phyloP scores from a whole-genome alignment of 2,329 filamentous ascomycete genomes.

The Proliferodiscus dingleyae region DNA sequence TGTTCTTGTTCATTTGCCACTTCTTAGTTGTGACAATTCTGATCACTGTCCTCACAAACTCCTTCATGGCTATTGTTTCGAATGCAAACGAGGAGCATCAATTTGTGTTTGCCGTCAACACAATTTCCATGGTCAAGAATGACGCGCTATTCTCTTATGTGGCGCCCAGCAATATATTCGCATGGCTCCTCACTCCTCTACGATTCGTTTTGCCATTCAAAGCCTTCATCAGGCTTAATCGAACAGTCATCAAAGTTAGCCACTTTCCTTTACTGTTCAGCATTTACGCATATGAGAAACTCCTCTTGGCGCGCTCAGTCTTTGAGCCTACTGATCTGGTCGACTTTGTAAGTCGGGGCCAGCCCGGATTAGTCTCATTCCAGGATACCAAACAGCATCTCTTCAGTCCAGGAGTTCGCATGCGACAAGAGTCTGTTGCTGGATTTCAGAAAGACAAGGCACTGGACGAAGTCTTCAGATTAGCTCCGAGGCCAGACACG shows the following conservation, averaged over 20 bases:
- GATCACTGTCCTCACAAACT: slow-evolving; percentile 93
- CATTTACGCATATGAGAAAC: slow-evolving; percentile 83
- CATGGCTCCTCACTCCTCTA: slow-evolving; percentile 81
- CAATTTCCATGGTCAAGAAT: slow-evolving; percentile 98
- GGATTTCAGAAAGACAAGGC: slow-evolving; percentile 87
- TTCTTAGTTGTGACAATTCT: slow-evolving; percentile 93
- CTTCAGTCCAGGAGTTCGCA: slow-evolving; percentile 67
- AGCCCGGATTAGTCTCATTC: slow-evolving; percentile 50
- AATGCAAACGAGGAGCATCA: slow-evolving; percentile 90
- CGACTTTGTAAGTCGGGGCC: slow-evolving; percentile 58
- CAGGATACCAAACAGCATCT: slow-evolving; percentile 50
- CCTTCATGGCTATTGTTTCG: slow-evolving; percentile 89
- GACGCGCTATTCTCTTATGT: slow-evolving; percentile 93
- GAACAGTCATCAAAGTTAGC: slow-evolving; percentile 85
- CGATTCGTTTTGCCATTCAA: slow-evolving; percentile 75
- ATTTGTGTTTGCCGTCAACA: slow-evolving; percentile 94
- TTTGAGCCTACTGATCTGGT: slow-evolving; percentile 83
- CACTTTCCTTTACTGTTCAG: slow-evolving; percentile 83
- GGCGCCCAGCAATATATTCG: slow-evolving; percentile 84
- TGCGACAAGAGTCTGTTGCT: slow-evolving; percentile 80
- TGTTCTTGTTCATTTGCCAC: slow-evolving; percentile 92
- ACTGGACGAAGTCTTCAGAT: slow-evolving; percentile 84
- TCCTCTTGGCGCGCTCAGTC: slow-evolving; percentile 68
- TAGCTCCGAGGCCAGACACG: slow-evolving; percentile 57
- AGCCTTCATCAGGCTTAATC: slow-evolving; percentile 78